Evolutionary conservation across 257 asterid species (phyloP).

Genomic region (Gentiana macrophylla): DNA sequence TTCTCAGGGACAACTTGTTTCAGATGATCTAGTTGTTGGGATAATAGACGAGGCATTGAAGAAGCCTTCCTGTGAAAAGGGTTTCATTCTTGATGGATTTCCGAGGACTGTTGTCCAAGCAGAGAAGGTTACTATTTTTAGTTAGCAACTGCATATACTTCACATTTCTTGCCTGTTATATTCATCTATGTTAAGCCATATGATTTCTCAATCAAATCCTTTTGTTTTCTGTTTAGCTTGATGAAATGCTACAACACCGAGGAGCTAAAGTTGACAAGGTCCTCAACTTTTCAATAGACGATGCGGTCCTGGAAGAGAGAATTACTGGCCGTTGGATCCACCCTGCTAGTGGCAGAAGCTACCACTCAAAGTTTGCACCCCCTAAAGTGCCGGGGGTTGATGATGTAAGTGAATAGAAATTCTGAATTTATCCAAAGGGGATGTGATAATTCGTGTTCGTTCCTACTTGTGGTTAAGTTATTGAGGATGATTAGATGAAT

Average conservation of each 20-base stretch:
- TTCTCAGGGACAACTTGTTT: slow-evolving; percentile 80
- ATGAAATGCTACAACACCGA: slow-evolving; percentile 81
- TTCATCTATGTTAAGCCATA: background rate
- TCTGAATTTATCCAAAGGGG: background rate
- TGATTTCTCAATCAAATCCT: slow-evolving; percentile 8
- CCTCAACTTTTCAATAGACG: slow-evolving; percentile 89
- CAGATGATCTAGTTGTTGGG: slow-evolving; percentile 92
- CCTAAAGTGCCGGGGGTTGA: slow-evolving; percentile 77
- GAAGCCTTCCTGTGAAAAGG: slow-evolving; percentile 89
- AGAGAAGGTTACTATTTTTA: slow-evolving; percentile 45
- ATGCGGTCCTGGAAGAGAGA: slow-evolving; percentile 89
- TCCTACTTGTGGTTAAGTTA: too few species aligned
- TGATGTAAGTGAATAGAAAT: slow-evolving; percentile 39
- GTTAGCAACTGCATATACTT: background rate
- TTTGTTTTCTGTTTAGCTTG: slow-evolving; percentile 44
- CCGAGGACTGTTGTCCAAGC: slow-evolving; percentile 96
- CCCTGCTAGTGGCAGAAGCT: slow-evolving; percentile 86
- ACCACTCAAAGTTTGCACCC: slow-evolving; percentile 81
- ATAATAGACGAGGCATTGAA: slow-evolving; percentile 86
- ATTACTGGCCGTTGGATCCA: slow-evolving; percentile 99
- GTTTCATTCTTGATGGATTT: slow-evolving; percentile 96
- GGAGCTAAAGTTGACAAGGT: slow-evolving; percentile 85
- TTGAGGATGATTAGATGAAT: too few species aligned
- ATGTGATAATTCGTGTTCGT: too few species aligned
- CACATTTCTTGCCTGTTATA: background rate